A percentile compares a stretch with the other conserved stretches of the same genome.
Conservation (phyloP, 2,329 filamentous ascomycete species). For the Penicillium freii region DNA sequence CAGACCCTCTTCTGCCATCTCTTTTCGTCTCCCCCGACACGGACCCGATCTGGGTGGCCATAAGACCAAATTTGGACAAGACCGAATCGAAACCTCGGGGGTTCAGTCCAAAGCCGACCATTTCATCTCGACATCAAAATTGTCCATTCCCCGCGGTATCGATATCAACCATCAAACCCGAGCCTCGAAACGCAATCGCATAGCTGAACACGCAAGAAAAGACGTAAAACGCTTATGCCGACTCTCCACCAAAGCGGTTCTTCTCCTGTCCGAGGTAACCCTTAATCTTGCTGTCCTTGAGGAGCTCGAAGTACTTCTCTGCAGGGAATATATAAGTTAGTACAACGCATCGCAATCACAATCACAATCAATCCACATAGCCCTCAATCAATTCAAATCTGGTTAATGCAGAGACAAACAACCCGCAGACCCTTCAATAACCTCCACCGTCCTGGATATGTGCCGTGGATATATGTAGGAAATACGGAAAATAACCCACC, state of each 20-base stretch:
- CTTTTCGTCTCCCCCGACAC: constrained; percentile 6
- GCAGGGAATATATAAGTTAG: constrained; percentile 3
- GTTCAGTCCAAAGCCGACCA: neutral
- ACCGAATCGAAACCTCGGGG: neutral
- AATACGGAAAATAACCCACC: constrained; percentile 47
- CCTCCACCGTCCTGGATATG: neutral
- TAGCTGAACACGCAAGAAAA: constrained; percentile 4
- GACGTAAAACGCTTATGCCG: constrained; percentile 19
- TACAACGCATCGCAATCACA: neutral
- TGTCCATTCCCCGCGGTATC: neutral
- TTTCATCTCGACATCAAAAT: neutral
- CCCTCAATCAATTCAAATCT: neutral
- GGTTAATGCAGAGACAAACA: rapidly evolving
- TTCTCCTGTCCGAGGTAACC: constrained; percentile 64
- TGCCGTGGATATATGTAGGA: neutral
- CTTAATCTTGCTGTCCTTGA: constrained; percentile 62
- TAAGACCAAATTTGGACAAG: neutral
- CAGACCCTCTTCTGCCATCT: constrained; percentile 13
- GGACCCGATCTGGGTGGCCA: neutral
- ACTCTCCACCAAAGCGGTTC: constrained; percentile 51
- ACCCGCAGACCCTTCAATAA: neutral
- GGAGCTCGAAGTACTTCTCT: constrained; percentile 65
- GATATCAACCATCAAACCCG: neutral
- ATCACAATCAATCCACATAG: neutral
- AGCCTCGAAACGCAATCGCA: constrained; percentile 2